Conservation (phyloP, 441 rosid genomes). For the Rhodomyrtus psidioides region DNA sequence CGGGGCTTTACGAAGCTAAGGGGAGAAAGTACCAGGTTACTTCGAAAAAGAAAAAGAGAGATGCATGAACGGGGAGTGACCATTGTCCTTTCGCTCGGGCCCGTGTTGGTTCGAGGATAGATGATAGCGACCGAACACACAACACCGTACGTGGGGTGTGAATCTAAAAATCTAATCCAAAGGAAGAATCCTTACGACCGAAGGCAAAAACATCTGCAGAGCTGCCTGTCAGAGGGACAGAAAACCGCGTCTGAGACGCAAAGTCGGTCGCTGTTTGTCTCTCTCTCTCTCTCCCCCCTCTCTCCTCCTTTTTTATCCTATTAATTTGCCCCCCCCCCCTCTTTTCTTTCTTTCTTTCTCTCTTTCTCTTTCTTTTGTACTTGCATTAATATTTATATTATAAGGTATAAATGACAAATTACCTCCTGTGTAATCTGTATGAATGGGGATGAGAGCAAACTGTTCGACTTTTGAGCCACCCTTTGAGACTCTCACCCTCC, state of each 20-base stretch:
- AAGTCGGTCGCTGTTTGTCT: conserved; percentile 1
- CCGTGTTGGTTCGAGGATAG: background rate
- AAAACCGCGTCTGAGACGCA: conserved; percentile 7
- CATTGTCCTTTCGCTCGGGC: background rate
- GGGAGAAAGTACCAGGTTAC: background rate
- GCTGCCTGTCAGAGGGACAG: background rate
- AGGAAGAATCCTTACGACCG: background rate
- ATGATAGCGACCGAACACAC: background rate
- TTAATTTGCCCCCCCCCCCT: background rate
- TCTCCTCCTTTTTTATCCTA: background rate
- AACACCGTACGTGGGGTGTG: background rate
- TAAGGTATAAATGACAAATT: background rate
- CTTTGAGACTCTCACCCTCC: conserved; percentile 15
- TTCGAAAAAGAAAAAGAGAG: background rate
- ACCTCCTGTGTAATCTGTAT: background rate
- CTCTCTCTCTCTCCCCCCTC: background rate
- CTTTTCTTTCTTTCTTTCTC: too few species aligned
- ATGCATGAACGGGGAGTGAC: background rate
- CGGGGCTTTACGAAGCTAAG: background rate
- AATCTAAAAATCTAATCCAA: background rate
- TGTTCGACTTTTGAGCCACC: conserved; percentile 36
- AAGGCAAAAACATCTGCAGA: background rate
- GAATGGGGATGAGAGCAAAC: background rate
- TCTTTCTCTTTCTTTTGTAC: too few species aligned
- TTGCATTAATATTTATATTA: background rate